Evolutionary conservation across 2,329 filamentous ascomycete genomes (phyloP), one percentile per base, ranked within the genome.

Genomic region (Aspergillus brunneoviolaceus): DNA sequence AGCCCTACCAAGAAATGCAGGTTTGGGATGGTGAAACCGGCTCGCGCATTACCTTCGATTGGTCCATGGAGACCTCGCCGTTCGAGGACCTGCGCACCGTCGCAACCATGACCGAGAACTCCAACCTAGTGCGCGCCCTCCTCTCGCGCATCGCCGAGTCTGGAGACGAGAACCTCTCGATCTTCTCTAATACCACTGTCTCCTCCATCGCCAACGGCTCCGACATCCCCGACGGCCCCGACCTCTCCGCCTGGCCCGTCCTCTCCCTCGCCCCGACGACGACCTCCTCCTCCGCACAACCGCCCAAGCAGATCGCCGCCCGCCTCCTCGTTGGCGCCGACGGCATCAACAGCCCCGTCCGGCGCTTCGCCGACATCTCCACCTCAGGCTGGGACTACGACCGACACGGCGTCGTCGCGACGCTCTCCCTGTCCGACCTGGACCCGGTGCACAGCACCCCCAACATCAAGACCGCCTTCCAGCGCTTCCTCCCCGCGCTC

Each of bases 51-150:
- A 89, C 91, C 67, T 99, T 99, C 75, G 90, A 95, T 77, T 90
- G 88, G 89, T 79, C 79, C 5, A 73, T 79, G 42, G 80, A 82
- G 58, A 76, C 69, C 23, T 73, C 76, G 51, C 72, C 77, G 50
- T 76, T 78, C 68, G 76, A 79, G 80, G 71, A 84, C 65, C 61
- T 76, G 65, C 79, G 81, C 62, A 90, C 87, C 1, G 92, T 99
- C 66, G 95, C 95, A 10, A 96, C 95, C 74, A 99, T 99, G 94
- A 91, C 88, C 48, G 96, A 99, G 81, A 99, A 98, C 75, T 76
- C 89, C 33, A 98, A 99, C 74, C 82, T 97, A 35, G 92, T 91
- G 2, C 88, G 88, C 0, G 92, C 87, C 0, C 82, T 99, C 7
- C 77, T 97, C 54, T 83, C 83, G 57, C 85, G 89, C 14, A 82